Conservation (phyloP, 805 yeast genomes). For the Pichia deserticola region DNA sequence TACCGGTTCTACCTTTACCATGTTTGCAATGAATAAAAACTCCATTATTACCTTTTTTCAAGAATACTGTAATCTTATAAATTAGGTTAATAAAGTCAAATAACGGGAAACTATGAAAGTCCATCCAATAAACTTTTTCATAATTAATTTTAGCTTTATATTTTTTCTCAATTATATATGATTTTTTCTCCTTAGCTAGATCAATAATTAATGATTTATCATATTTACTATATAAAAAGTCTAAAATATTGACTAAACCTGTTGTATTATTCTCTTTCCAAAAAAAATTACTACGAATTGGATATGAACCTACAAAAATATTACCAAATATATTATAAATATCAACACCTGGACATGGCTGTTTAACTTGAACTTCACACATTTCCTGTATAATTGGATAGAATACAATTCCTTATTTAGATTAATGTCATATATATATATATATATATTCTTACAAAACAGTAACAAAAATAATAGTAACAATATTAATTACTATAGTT, state of each 20-base stretch:
- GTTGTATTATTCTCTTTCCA: not conserved
- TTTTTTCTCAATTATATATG: constrained; percentile 27
- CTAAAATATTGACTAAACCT: constrained; percentile 25
- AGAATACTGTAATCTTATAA: constrained; percentile 37
- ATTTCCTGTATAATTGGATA: too few relatives aligned
- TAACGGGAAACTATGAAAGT: constrained; percentile 73
- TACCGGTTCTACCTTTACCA: constrained; percentile 90
- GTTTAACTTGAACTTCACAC: not conserved
- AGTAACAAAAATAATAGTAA: too few relatives aligned
- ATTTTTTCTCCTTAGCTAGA: constrained; percentile 48
- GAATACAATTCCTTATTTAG: too few relatives aligned
- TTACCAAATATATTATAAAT: constrained; percentile 58
- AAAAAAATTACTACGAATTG: constrained; percentile 34
- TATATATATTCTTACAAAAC: too few relatives aligned
- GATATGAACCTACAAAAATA: constrained; percentile 71
- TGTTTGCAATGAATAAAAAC: constrained; percentile 82
- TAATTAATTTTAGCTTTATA: constrained; percentile 31
- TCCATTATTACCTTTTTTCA: constrained; percentile 29
- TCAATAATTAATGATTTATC: constrained; percentile 39
- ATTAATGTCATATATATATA: too few relatives aligned
- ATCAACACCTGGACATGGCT: constrained; percentile 35
- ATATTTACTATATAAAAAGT: constrained; percentile 47
- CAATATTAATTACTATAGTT: too few relatives aligned
- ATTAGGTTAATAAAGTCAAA: constrained; percentile 38
- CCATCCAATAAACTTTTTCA: constrained; percentile 50